Percentiles rank a stretch among this genome's conserved stretches.
Conservation (phyloP, 495 filamentous ascomycete genomes). For the Penicillium antarcticum region DNA sequence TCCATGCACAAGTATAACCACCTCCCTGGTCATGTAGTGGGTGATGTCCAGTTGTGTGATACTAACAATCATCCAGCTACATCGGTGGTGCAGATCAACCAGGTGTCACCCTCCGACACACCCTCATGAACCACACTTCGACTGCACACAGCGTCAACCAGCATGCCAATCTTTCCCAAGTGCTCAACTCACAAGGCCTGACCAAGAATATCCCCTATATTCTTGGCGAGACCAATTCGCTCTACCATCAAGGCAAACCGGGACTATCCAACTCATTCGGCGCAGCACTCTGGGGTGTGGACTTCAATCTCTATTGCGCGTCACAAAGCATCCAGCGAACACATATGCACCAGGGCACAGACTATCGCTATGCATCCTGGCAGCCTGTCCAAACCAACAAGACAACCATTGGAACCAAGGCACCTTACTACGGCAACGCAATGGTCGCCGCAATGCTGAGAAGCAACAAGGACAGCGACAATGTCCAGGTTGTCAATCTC, state of each 20-base stretch:
- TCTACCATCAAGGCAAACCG: conserved; percentile 60
- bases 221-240: conserved; percentile 63
- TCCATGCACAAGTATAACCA: conserved; percentile 60
- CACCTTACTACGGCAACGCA: conserved; percentile 66
- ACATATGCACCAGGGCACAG: conserved; percentile 65
- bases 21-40: not conserved
- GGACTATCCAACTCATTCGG: conserved; percentile 68
- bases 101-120: conserved; percentile 61
- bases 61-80: conserved; percentile 45
- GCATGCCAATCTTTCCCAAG: conserved; percentile 44
- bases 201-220: conserved; percentile 52
- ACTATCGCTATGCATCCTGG: conserved; percentile 59
- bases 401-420: conserved; percentile 56
- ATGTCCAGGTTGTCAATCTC: conserved; percentile 33
- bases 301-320: conserved; percentile 62
- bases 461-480: conserved; percentile 1
- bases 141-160: conserved; percentile 47
- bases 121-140: conserved; percentile 63
- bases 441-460: conserved; percentile 54
- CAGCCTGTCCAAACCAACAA: conserved; percentile 55
- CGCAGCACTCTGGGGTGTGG: conserved; percentile 65
- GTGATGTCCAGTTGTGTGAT: conserved; percentile 1
- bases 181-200: conserved; percentile 31
- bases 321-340: conserved; percentile 54
- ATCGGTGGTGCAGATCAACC: conserved; percentile 59